Evolutionary conservation across 139 green algal species (phyloP).

Genomic region (Chlamydomonas sphaeroides): DNA sequence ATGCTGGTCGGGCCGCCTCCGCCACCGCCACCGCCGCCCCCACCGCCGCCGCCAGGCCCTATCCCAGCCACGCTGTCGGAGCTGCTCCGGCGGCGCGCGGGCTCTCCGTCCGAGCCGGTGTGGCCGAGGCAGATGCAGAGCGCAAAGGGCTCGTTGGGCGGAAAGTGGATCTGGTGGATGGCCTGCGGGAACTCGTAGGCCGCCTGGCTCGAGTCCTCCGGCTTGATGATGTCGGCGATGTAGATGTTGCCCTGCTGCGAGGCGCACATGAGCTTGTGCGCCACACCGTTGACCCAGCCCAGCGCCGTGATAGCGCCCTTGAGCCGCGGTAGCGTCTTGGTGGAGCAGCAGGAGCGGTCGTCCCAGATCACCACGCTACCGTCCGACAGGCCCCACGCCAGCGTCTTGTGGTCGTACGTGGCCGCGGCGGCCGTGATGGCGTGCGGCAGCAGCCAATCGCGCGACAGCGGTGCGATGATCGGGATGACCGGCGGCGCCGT

Average conservation of each 20-base stretch:
- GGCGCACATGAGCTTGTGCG: conserved; percentile 46
- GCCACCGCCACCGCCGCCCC: no score
- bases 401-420: conserved; percentile 37
- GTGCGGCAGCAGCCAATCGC: conserved; percentile 52
- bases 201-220: conserved; percentile 47
- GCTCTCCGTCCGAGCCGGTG: conserved; percentile 6
- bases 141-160: conserved; percentile 54
- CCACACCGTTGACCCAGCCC: conserved; percentile 47
- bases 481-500: not conserved
- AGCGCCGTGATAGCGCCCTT: conserved; percentile 42
- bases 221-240: conserved; percentile 47
- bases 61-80: no score
- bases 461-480: not conserved
- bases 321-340: conserved; percentile 48
- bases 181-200: conserved; percentile 50
- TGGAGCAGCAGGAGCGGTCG: conserved; percentile 41
- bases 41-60: no score
- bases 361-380: conserved; percentile 56
- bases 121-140: conserved; percentile 48
- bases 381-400: conserved; percentile 54
- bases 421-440: conserved; percentile 38
- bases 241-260: conserved; percentile 41
- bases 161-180: conserved; percentile 39
- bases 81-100: no score
- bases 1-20: not conserved